These are phyloP conservation scores for Ophiocordyceps unilateralis DNA, from an alignment of 2,329 filamentous ascomycete species.

Conservation along the genomic window DNA sequence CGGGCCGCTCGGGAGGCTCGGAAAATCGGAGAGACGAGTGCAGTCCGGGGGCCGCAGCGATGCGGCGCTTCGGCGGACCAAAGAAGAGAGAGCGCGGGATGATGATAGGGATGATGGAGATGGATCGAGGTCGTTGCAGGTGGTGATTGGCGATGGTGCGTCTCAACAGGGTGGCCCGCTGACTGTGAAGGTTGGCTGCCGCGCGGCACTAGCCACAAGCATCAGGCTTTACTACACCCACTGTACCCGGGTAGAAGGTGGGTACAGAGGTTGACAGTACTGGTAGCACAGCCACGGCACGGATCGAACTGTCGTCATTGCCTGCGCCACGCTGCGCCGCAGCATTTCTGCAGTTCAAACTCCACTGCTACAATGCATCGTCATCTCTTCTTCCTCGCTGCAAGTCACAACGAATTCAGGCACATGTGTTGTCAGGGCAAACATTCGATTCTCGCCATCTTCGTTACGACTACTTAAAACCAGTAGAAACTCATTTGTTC, in stretches of 20 bases:
- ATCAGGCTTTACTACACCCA: background rate
- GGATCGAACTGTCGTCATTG: background rate
- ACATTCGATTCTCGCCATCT: background rate
- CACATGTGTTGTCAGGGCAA: too few species aligned
- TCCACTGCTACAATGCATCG: too few species aligned
- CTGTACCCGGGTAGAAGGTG: too few species aligned
- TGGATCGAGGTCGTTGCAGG: background rate
- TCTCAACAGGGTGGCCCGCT: background rate
- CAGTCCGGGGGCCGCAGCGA: too few species aligned
- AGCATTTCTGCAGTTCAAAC: background rate
- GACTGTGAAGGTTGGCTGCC: background rate
- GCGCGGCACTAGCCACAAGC: background rate
- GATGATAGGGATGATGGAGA: background rate
- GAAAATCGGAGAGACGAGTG: too few species aligned
- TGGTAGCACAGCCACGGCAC: background rate
- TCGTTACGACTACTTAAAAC: background rate
- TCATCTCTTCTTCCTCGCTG: too few species aligned
- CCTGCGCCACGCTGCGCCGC: background rate
- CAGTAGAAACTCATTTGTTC: conserved; percentile 30
- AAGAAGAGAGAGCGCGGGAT: background rate
- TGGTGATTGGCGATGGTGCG: background rate
- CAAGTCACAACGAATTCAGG: too few species aligned
- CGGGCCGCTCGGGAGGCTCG: background rate
- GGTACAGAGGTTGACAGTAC: too few species aligned
- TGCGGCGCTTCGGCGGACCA: background rate